Conservation (phyloP, 2,329 filamentous ascomycete genomes). For the Macrophomina phaseolina region DNA sequence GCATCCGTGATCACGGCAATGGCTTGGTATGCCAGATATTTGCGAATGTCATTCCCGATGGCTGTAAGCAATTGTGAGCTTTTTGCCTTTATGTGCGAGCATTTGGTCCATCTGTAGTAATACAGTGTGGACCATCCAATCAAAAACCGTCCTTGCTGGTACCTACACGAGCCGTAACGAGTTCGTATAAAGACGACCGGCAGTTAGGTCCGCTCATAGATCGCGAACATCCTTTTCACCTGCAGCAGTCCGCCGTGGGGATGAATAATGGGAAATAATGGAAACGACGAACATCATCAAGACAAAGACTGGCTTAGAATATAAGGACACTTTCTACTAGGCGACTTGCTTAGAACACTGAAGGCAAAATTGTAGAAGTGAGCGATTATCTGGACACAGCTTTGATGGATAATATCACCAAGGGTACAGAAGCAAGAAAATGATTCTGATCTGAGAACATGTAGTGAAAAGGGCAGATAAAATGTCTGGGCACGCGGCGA, state of each 20-base stretch:
- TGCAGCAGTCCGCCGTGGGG: conserved; percentile 28
- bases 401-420: conserved; percentile 24
- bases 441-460: not conserved
- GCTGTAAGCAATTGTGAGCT: not conserved
- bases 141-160: conserved; percentile 5
- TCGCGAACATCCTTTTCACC: conserved; percentile 31
- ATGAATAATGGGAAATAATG: conserved; percentile 10
- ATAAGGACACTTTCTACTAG: conserved; percentile 29
- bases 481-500: no score
- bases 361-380: conserved; percentile 27
- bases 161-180: conserved; percentile 2
- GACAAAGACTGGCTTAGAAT: conserved; percentile 25
- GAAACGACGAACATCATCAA: conserved; percentile 15
- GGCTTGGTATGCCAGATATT: not conserved
- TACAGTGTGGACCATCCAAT: conserved; percentile 8
- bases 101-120: not conserved
- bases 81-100: not conserved
- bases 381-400: conserved; percentile 29
- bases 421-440: conserved; percentile 21
- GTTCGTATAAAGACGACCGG: conserved; percentile 6
- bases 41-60: conserved; percentile 4
- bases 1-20: not conserved
- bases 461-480: no score
- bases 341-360: conserved; percentile 25
- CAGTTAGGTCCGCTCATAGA: conserved; percentile 1